These are phyloP conservation scores for Fusarium aywerte DNA, from an alignment of 2,329 filamentous ascomycete genomes.

Conservation along the genomic window DNA sequence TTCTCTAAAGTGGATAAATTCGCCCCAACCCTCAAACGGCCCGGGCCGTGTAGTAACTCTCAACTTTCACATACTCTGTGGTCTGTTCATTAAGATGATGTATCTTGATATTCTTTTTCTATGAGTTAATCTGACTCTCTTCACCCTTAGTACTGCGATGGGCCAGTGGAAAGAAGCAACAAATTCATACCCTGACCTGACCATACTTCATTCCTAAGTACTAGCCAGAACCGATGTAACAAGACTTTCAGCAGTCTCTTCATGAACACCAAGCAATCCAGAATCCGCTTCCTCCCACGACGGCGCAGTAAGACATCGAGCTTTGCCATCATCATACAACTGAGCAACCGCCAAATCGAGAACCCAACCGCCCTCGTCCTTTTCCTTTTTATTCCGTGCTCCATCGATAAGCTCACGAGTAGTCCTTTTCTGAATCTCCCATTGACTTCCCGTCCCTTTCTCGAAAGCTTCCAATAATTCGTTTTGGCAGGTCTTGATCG, in stretches of 20 bases:
- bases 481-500: conserved; percentile 31
- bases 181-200: no score
- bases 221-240: conserved; percentile 3
- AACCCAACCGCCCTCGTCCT: conserved; percentile 17
- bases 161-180: no score
- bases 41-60: not conserved
- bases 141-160: no score
- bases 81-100: no score
- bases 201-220: not conserved
- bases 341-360: conserved; percentile 31
- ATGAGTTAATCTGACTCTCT: not conserved
- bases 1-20: conserved; percentile 2
- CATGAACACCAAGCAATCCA: not conserved
- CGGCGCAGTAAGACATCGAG: conserved; percentile 10
- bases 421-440: conserved; percentile 4
- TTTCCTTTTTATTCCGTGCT: conserved; percentile 14
- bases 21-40: not conserved
- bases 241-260: conserved; percentile 6
- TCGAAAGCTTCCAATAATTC: conserved; percentile 20
- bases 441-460: not conserved
- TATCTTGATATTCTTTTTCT: no score
- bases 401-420: conserved; percentile 17
- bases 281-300: conserved; percentile 30
- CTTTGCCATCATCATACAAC: conserved; percentile 10
- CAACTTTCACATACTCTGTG: not conserved